Conservation (phyloP, 2,329 filamentous ascomycete genomes). For the Calonectria hongkongensis region DNA sequence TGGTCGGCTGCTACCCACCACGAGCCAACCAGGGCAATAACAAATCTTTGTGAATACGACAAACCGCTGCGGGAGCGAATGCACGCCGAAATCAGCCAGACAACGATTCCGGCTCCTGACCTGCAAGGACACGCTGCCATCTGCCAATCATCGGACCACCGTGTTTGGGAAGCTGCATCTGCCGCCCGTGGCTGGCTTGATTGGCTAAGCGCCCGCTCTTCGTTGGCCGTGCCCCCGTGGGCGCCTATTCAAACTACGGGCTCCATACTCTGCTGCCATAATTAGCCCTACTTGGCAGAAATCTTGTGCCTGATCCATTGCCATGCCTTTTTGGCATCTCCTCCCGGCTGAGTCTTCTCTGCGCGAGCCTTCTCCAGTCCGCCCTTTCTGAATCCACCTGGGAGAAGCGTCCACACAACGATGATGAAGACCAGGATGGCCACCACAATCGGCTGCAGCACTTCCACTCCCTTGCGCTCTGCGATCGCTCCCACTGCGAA, state of each 20-base stretch:
- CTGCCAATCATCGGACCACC: conserved; percentile 25
- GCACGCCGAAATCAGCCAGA: background rate
- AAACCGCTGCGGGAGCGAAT: background rate
- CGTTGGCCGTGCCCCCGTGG: background rate
- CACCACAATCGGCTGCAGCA: conserved; percentile 74
- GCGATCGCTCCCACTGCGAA: conserved; percentile 82
- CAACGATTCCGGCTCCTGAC: background rate
- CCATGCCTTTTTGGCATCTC: conserved; percentile 52
- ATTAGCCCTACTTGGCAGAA: background rate
- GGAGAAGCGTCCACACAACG: conserved; percentile 67
- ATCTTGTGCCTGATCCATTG: conserved; percentile 41
- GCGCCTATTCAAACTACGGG: conserved; percentile 14
- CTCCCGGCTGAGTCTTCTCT: conserved; percentile 60
- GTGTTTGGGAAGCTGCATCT: conserved; percentile 19
- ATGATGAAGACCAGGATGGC: conserved; percentile 68
- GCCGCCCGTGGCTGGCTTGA: background rate
- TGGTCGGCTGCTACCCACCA: background rate
- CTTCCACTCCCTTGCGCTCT: conserved; percentile 71
- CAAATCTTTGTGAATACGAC: conserved; percentile 4
- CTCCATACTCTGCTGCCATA: background rate
- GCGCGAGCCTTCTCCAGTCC: conserved; percentile 65
- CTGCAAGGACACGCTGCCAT: conserved; percentile 16
- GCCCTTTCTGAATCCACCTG: conserved; percentile 62
- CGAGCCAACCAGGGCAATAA: background rate
- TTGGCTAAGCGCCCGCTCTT: conserved; percentile 21